These are phyloP conservation scores for Suhomyces wounanorum DNA, from an alignment of 1,139 yeast genomes.

Conservation along the genomic window DNA sequence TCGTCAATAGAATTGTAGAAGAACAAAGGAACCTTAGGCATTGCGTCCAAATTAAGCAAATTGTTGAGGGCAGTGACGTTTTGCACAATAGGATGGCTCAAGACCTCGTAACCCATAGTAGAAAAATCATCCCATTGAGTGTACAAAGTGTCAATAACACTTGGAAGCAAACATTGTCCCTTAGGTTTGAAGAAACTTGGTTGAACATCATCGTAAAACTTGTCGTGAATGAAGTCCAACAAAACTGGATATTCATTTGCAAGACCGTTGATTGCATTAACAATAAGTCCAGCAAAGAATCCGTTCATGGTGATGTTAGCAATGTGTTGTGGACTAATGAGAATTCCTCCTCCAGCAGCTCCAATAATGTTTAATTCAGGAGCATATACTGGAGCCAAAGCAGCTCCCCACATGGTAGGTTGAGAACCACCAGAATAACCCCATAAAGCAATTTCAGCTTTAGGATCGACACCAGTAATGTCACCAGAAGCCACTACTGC, in stretches of 20 bases:
- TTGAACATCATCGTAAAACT: background rate
- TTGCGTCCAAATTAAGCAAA: slow-evolving; percentile 7
- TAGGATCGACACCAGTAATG: slow-evolving; percentile 25
- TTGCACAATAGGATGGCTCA: background rate
- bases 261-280: slow-evolving; percentile 30
- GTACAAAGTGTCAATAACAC: background rate
- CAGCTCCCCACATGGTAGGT: slow-evolving; percentile 41
- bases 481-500: slow-evolving; percentile 26
- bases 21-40: slow-evolving; percentile 37
- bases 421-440: slow-evolving; percentile 43
- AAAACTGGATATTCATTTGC: slow-evolving; percentile 29
- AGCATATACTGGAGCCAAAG: slow-evolving; percentile 35
- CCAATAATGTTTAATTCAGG: slow-evolving; percentile 34
- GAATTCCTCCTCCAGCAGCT: slow-evolving; percentile 36
- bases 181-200: background rate
- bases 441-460: slow-evolving; percentile 32
- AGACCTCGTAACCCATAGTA: background rate
- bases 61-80: slow-evolving; percentile 6
- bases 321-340: slow-evolving; percentile 26
- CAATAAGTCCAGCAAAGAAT: slow-evolving; percentile 29
- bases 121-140: slow-evolving; percentile 2
- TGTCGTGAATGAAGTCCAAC: slow-evolving; percentile 4
- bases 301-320: slow-evolving; percentile 27
- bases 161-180: slow-evolving; percentile 3
- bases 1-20: slow-evolving; percentile 37